Conservation (phyloP, 352 stramenopile species). For the Globisporangium abappressorium region DNA sequence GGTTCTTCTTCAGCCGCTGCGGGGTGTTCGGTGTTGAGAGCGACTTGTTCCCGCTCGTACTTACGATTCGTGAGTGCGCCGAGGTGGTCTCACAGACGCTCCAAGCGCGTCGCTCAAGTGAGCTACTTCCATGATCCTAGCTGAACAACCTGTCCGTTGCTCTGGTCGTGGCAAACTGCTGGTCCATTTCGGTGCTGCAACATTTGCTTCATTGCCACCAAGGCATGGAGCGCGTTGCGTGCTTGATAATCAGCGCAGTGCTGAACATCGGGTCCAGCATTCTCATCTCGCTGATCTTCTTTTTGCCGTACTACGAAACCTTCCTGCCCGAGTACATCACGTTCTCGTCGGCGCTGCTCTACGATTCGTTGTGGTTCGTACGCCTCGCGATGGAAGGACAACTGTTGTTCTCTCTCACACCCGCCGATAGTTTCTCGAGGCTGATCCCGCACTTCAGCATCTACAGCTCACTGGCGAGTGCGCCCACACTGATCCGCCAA, state of each 20-base stretch:
- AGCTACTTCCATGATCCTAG: conserved; percentile 6
- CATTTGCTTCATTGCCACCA: background rate
- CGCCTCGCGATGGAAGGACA: conserved; percentile 24
- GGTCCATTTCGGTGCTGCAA: conserved; percentile 13
- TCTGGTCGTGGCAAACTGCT: conserved; percentile 12
- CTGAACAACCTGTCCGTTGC: conserved; percentile 15
- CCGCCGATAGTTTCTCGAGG: conserved; percentile 19
- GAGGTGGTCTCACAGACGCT: conserved; percentile 13
- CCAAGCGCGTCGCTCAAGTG: conserved; percentile 10
- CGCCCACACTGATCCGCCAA: background rate
- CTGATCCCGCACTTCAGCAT: conserved; percentile 25
- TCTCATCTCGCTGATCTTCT: conserved; percentile 8
- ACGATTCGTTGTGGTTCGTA: conserved; percentile 20
- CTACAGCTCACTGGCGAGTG: conserved; percentile 13
- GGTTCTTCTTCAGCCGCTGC: conserved; percentile 5
- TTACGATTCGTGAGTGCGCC: background rate
- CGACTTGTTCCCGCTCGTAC: background rate
- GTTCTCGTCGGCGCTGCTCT: conserved; percentile 19
- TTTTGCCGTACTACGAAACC: conserved; percentile 8
- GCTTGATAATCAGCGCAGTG: conserved; percentile 8
- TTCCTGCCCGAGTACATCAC: conserved; percentile 13
- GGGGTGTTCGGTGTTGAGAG: conserved; percentile 14
- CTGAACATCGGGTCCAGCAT: conserved; percentile 17
- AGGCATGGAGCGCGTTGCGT: conserved; percentile 7
- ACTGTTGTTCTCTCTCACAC: conserved; percentile 18